These are phyloP conservation scores for Stramenopiles sp. DNA, from an alignment of 352 stramenopile species.

Conservation along the genomic window DNA sequence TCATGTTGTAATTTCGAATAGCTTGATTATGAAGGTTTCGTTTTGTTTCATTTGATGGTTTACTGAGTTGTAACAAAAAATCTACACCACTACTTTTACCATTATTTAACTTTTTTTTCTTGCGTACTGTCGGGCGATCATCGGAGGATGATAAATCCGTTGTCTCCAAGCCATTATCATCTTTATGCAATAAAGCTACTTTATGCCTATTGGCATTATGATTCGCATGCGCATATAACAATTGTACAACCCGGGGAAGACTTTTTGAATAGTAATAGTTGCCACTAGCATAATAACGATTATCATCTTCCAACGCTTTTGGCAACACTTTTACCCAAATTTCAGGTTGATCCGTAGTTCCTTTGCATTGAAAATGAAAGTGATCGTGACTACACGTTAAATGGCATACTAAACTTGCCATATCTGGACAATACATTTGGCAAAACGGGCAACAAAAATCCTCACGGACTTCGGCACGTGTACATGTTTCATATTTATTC, in stretches of 20 bases:
- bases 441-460: slow-evolving; percentile 55
- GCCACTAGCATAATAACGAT: background rate
- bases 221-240: slow-evolving; percentile 35
- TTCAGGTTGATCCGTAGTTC: slow-evolving; percentile 14
- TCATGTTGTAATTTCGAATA: slow-evolving; percentile 37
- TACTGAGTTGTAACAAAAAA: too few relatives aligned
- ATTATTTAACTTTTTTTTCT: too few relatives aligned
- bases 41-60: too few relatives aligned
- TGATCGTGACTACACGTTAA: slow-evolving; percentile 46
- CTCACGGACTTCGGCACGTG: slow-evolving; percentile 45
- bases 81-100: too few relatives aligned
- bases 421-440: slow-evolving; percentile 45
- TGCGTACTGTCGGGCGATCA: too few relatives aligned
- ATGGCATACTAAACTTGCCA: slow-evolving; percentile 43
- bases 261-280: slow-evolving; percentile 38
- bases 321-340: background rate
- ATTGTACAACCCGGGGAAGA: slow-evolving; percentile 50
- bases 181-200: background rate
- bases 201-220: slow-evolving; percentile 11
- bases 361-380: slow-evolving; percentile 46
- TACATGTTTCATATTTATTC: too few relatives aligned
- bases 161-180: too few relatives aligned
- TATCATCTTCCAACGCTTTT: background rate
- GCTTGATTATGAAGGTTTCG: too few relatives aligned
- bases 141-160: too few relatives aligned